phyloP scores from a whole-genome alignment of 306 rosid species.

The Oxytropis ochrocephala region DNA sequence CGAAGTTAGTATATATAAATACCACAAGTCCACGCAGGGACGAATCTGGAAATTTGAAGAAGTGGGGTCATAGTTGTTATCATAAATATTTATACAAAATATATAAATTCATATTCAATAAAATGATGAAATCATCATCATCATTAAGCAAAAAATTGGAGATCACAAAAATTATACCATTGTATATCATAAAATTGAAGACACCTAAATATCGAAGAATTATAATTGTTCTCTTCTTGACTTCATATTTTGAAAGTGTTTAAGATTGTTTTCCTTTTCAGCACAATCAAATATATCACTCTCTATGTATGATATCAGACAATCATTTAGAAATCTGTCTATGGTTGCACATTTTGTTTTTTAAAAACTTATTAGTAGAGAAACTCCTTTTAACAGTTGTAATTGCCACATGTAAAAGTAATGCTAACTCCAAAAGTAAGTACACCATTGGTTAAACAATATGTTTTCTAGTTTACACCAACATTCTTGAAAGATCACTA shows the following conservation, averaged over 20 bases:
- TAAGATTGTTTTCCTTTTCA: neutral
- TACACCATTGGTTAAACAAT: neutral
- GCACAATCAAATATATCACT: too few species aligned
- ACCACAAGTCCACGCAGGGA: too few species aligned
- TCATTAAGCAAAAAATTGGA: too few species aligned
- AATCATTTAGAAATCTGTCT: neutral
- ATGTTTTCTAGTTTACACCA: too few species aligned
- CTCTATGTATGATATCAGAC: neutral
- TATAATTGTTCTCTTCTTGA: neutral
- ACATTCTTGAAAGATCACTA: too few species aligned
- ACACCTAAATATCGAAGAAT: neutral
- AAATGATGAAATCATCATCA: too few species aligned
- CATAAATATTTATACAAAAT: too few species aligned
- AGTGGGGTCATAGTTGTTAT: too few species aligned
- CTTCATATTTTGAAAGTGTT: neutral
- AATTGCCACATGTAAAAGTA: neutral
- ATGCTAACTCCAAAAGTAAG: neutral
- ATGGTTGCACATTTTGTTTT: neutral
- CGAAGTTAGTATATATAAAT: too few species aligned
- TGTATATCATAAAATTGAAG: neutral
- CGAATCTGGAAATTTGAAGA: too few species aligned
- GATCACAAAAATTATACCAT: too few species aligned
- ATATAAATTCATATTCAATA: too few species aligned
- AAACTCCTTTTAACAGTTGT: neutral
- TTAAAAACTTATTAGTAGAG: neutral